phyloP scores from a whole-genome alignment of 805 yeast species.

The Saturnispora quitensis region DNA sequence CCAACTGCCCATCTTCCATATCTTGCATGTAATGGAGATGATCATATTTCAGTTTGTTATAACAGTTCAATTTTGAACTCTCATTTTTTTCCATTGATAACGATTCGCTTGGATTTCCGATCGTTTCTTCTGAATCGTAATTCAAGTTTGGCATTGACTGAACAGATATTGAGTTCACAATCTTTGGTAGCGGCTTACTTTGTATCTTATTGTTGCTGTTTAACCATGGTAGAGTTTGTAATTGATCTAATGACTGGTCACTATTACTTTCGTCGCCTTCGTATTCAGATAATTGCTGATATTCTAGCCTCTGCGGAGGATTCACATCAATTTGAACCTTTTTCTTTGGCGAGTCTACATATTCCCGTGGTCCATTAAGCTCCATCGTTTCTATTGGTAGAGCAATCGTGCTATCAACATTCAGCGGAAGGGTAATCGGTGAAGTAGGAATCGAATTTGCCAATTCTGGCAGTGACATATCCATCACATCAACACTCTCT shows the following conservation, averaged over 20 bases:
- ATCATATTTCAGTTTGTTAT: constrained; percentile 17
- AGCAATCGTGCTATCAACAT: constrained; percentile 2
- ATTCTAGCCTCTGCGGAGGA: constrained; percentile 31
- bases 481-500: constrained; percentile 10
- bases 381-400: constrained; percentile 11
- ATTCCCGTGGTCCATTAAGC: constrained; percentile 24
- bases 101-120: constrained; percentile 16
- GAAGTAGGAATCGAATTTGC: constrained; percentile 1
- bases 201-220: background rate
- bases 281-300: constrained; percentile 21
- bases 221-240: background rate
- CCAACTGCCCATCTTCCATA: constrained; percentile 15
- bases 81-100: background rate
- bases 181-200: constrained; percentile 29
- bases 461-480: constrained; percentile 10
- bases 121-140: constrained; percentile 21
- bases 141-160: constrained; percentile 27
- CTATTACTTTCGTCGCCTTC: constrained; percentile 13
- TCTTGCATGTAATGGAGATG: constrained; percentile 24
- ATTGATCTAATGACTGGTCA: background rate
- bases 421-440: constrained; percentile 8
- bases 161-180: constrained; percentile 28
- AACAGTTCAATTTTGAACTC: constrained; percentile 8
- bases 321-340: constrained; percentile 32
- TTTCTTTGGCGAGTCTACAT: constrained; percentile 17